Conservation (phyloP, 2,329 filamentous ascomycete genomes). For the Moelleriella libera region DNA sequence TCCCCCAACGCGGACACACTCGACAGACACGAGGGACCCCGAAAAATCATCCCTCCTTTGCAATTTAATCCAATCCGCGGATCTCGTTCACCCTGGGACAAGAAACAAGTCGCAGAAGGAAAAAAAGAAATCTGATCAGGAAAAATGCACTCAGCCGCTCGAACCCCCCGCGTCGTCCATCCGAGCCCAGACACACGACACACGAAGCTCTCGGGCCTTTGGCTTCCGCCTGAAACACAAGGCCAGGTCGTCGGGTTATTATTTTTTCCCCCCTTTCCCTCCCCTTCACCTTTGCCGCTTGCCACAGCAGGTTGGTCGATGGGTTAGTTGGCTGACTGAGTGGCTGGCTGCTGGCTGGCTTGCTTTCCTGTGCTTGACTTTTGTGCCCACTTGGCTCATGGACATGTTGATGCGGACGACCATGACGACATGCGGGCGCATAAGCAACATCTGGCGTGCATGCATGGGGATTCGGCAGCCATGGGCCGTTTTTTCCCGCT, state of each 20-base stretch:
- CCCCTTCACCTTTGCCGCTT: not conserved
- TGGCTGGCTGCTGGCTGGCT: no score
- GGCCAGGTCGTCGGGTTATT: not conserved
- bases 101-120: no score
- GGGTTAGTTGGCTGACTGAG: no score
- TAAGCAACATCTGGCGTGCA: not conserved
- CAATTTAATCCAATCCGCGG: no score
- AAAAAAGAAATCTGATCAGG: no score
- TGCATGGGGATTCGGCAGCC: not conserved
- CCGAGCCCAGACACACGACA: not conserved
- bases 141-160: no score
- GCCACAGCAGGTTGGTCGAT: no score
- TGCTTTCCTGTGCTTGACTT: not conserved
- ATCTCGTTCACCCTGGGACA: no score
- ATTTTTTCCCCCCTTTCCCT: not conserved
- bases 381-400: not conserved
- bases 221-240: not conserved
- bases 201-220: not conserved
- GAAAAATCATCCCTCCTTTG: no score
- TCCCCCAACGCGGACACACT: no score
- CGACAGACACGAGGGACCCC: no score
- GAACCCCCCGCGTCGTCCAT: not conserved
- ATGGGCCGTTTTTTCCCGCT: not conserved
- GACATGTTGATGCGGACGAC: not conserved
- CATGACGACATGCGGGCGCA: not conserved